Base-by-base conservation (phyloP, 306 rosid genomes). In the Lathyrus oleraceus region DNA sequence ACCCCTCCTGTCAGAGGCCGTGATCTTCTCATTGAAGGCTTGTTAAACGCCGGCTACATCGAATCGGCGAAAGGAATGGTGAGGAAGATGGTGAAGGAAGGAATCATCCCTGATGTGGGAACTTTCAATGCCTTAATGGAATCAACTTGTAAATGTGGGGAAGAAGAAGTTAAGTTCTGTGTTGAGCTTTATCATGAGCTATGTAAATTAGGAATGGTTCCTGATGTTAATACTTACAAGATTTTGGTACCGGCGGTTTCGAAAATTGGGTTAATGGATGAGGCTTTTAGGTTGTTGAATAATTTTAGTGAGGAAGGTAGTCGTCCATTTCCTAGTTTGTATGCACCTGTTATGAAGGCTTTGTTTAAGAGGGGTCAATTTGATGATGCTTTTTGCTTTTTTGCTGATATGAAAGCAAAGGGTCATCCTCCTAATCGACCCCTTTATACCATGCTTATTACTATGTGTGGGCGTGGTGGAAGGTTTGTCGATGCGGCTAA, bases 401-500 rank as follows among this genome's bases (percentile, higher is more conserved):
- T 90, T 20, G 76, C 92, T 69, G 96, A 93, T 80, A 90, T 90
- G 98, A 93, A 90, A 79, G 83, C 60, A 4, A 88, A 85, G 76
- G 98, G 94, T 17, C 98, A 93, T 80, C 96, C 89, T 0, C 98
- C 98, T 1, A 93, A 93, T 28, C 79, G 98, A 45, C 98, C 98
- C 0, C 90, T 90, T 6, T 93, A 90, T 56, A 88, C 98, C 0
- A 90, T 88, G 98, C 51, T 90, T 82, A 90, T 93, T 58, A 90
- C 98, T 0, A 90, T 88, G 97, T 80, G 88, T 63, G 94, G 97
- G 5, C 89, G 96, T 0, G 97, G 89, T 40, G 95, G 98, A n/a
- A 77, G 82, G 57, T 86, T 85, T 42, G 76, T 93, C 39, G 97
- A 90, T 14, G 97, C 97, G 0, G 97, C 96, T 0, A 90, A 90